Percentiles rank a stretch among this genome's conserved stretches.
phyloP scores from a whole-genome alignment of 1,139 yeast species.

The Yamadazyma membranifaciens region DNA sequence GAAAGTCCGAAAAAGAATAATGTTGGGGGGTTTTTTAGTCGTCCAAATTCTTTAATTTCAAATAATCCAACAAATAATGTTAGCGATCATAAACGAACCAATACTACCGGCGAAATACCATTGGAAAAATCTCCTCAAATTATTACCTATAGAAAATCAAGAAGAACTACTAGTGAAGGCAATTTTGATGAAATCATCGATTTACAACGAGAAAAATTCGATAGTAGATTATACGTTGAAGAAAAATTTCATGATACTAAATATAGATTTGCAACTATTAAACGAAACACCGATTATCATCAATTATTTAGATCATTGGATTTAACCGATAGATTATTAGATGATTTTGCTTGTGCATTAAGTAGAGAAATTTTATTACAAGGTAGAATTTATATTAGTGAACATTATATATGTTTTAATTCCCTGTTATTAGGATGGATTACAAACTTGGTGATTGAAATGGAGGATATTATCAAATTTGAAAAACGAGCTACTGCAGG shows the following conservation, averaged over 20 bases:
- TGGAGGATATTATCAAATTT: slow-evolving; percentile 67
- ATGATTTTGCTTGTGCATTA: slow-evolving; percentile 87
- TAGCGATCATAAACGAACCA: slow-evolving; percentile 12
- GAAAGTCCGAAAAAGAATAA: slow-evolving; percentile 10
- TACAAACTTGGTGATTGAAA: slow-evolving; percentile 71
- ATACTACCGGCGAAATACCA: slow-evolving; percentile 7
- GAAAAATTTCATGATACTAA: slow-evolving; percentile 34
- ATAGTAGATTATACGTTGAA: slow-evolving; percentile 35
- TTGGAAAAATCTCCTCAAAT: slow-evolving; percentile 40
- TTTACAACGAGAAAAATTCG: slow-evolving; percentile 28
- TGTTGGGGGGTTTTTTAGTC: slow-evolving; percentile 3
- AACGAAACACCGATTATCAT: slow-evolving; percentile 79
- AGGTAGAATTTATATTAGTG: slow-evolving; percentile 85
- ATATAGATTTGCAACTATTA: slow-evolving; percentile 60
- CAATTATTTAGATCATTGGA: slow-evolving; percentile 70
- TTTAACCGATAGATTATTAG: slow-evolving; percentile 67
- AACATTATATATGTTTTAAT: slow-evolving; percentile 78
- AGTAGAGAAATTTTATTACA: slow-evolving; percentile 88
- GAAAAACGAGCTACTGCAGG: slow-evolving; percentile 87
- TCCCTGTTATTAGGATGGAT: slow-evolving; percentile 95
- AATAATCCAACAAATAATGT: slow-evolving; percentile 9
- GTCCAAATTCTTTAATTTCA: slow-evolving; percentile 9
- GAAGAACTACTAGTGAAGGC: slow-evolving; percentile 33
- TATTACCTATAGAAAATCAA: slow-evolving; percentile 46
- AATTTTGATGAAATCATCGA: slow-evolving; percentile 21